Conservation (phyloP, 73 alveolate species). For the Paramecium sexaurelia region DNA sequence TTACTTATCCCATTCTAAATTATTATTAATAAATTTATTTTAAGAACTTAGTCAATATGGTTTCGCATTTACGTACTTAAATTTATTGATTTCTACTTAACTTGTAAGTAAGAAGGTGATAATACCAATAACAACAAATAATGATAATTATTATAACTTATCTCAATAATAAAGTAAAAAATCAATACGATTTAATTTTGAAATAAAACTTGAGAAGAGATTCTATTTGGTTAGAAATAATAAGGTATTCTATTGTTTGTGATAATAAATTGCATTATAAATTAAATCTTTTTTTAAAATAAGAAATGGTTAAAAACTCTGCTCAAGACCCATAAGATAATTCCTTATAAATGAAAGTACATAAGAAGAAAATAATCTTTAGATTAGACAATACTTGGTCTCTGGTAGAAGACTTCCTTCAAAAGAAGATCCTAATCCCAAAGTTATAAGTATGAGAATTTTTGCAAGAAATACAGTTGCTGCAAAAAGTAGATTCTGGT, state of each 20-base stretch:
- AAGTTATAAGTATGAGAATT: constrained; percentile 87
- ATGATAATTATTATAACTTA: no score
- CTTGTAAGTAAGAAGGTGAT: background rate
- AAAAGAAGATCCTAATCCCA: constrained; percentile 84
- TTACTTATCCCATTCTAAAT: background rate
- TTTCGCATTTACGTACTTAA: background rate
- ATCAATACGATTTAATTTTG: no score
- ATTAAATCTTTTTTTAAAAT: constrained; percentile 55
- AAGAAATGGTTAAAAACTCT: constrained; percentile 49
- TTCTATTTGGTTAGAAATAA: no score
- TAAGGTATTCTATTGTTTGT: background rate
- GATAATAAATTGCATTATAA: background rate
- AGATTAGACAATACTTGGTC: constrained; percentile 85
- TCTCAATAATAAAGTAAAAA: no score
- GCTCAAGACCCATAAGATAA: constrained; percentile 51
- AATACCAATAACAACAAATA: background rate
- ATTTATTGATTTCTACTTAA: background rate
- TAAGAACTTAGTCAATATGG: background rate
- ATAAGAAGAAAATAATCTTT: background rate
- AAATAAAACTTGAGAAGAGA: background rate
- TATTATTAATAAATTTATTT: background rate
- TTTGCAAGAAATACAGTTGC: constrained; percentile 86
- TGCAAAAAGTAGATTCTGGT: constrained; percentile 94
- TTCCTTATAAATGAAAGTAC: constrained; percentile 43
- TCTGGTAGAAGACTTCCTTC: constrained; percentile 87